Evolutionary conservation across 176 grass and related monocot species (phyloP).

Genomic region (Tuctoria greenei): DNA sequence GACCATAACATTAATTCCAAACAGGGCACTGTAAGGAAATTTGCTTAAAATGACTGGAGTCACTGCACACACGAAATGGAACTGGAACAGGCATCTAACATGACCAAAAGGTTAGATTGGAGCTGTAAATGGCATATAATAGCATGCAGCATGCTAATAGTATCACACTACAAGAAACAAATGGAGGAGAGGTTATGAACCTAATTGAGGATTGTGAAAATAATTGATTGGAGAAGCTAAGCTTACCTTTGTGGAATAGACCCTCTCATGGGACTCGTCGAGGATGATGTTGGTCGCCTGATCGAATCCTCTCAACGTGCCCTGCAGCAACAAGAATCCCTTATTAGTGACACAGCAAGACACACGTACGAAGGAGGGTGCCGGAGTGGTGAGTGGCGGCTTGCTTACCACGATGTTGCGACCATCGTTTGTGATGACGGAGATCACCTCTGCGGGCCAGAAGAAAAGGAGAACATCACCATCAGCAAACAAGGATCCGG

Average conservation of each 20-base stretch:
- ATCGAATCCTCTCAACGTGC: conserved; percentile 82
- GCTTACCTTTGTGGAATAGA: conserved; percentile 80
- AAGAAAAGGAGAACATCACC: conserved; percentile 1
- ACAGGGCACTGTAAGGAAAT: neutral
- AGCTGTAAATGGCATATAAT: neutral
- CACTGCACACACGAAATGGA: neutral
- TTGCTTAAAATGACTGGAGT: neutral
- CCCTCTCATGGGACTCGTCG: conserved; percentile 93
- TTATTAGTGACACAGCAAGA: neutral
- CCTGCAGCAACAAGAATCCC: conserved; percentile 43
- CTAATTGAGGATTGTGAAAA: neutral
- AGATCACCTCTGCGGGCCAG: conserved; percentile 60
- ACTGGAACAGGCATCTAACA: neutral
- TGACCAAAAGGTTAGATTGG: neutral
- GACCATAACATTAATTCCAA: neutral
- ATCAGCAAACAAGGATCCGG: neutral
- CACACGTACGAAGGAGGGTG: neutral
- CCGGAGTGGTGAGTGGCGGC: neutral
- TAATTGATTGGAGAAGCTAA: neutral
- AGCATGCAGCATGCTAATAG: neutral
- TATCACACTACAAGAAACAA: neutral
- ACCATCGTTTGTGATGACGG: conserved; percentile 95
- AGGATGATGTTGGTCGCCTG: conserved; percentile 98
- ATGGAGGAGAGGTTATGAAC: neutral
- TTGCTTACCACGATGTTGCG: conserved; percentile 88